Base-by-base conservation (phyloP, 805 yeast genomes). In the Teunomyces barrocoloradensis region DNA sequence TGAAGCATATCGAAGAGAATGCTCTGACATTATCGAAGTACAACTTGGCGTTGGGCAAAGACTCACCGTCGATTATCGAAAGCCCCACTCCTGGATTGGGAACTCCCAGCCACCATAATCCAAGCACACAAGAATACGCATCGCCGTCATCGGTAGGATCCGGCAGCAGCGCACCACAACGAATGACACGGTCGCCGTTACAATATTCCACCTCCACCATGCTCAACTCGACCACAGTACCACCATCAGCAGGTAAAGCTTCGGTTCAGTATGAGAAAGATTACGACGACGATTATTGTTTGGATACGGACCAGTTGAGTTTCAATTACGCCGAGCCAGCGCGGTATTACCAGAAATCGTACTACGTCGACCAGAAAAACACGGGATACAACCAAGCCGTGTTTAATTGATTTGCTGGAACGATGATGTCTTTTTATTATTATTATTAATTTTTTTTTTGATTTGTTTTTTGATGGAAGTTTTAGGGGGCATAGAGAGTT, bases 251-350 rank as follows among this genome's bases (percentile, higher is more conserved):
- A 32, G 17, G 9, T 11, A 11, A 3, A 9, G 10, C 10, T 2
- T 9, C 11, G 11, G 27, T 25, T 25, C 43, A 40, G 35, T 39
- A 27, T 18, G 34, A 18, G 4, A 46, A 46, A 20, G 66, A 59
- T 12, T 75, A 71, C 51, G 71, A 69, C 51, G 77, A 72, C 50
- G 77, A 72, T 48, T 75, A 71, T 51, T 72, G 78, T 54, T 65
- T 72, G 46, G 77, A 72, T 52, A 57, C 66, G 11, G 77, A 72
- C 46, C 77, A 73, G 55, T 63, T 71, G 61, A 63, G 64, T 45
- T 27, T 5, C 43, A 21, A 23, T 17, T n/a, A 37, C 3, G 11
- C 11, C 3, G 40, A 37, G 28, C 35, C 44, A 17, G 29, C 29
- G 12, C 9, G 13, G 6, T 37, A n/a, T 15, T 37, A 37, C 18